Evolutionary conservation across 2,329 filamentous ascomycete genomes (phyloP), one percentile per base, ranked within the genome.

Genomic region (Paraphaeosphaeria minitans): DNA sequence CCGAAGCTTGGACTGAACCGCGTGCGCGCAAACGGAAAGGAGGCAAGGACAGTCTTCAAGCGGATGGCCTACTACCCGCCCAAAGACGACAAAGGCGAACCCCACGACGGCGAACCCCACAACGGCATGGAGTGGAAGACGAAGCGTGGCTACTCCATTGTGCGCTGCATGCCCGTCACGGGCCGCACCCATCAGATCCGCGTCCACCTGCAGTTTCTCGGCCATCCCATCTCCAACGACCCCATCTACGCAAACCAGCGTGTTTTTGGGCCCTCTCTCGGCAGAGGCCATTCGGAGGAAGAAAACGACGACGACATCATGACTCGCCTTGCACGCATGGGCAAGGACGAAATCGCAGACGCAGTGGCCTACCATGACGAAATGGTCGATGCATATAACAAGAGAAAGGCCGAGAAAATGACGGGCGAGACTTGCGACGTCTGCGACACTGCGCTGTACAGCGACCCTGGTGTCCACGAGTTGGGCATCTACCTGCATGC

Each of bases 211-310:
- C 95, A 99, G 74, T 96, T 92, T 75, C 82, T 99, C 3, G 95
- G 95, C 1, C 91, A 98, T 73, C 95, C 95, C 1, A 98, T 99
- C 67, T 89, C 92, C 64, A 99, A 99, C 75, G 95, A 99, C 73
- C 95, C 95, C 8, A 98, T 99, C 68, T 99, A 99, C 76, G 93
- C 92, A 69, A 99, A 99, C 74, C 88, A 92, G 72, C 88, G 88
- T 57, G 95, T 99, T 12, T 99, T 96, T 83, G 95, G 95, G 0
- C 82, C 89, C 0, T 84, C 89, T 10, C 85, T 99, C 0, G 95
- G 92, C 16, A 85, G 80, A 50, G 81, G 82, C 14, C 89, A 94
- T 51, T 87, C 85, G 3, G 83, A 83, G 21, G 84, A 85, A 27
- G 89, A 92, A 57, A 87, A 89, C 43, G 95, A 99, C 75, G 91